Evolutionary conservation across 306 rosid genomes (phyloP), one percentile per base, ranked within the genome.

Genomic region (Glycine soja): DNA sequence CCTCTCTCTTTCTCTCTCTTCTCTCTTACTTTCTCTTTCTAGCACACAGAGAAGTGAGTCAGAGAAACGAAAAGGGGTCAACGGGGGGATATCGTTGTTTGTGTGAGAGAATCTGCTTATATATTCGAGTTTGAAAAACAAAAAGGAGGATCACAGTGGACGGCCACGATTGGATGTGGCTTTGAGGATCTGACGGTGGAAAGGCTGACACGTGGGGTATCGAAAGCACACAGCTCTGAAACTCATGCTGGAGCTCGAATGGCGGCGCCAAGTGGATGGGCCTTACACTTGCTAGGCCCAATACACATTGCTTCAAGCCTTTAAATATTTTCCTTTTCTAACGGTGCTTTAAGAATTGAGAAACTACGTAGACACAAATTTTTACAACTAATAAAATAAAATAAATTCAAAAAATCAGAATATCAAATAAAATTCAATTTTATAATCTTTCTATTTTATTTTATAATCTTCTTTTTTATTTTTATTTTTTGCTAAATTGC

Each of bases 21-120:
- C 43, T 13, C 67, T 52, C 56, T 13, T 30, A 4, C 45, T 80
- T 19, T 80, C 83, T 73, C 73, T 72, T 64, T 72, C 63, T 18
- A 62, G 54, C 76, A 48, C 52, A 4, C 6, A 50, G 43, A 80
- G 84, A 62, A 63, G 10, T 40, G 75, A 81, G 84, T 72, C 79
- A 81, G 84, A 74, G 80, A 65, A 74, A 62, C 38, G 70, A 65
- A 80, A 74, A 43, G 76, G 75, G 52, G 85, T 74, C 84, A 81
- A 81, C 76, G 62, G 62, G 62, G 62, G 62, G 57, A 54, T 66
- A 71, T 81, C 43, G 80, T 38, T 50, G 57, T 19, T 56, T 14
- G 11, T 43, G 59, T n/a, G 56, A 53, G 56, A 64, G 74, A 38
- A 54, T 80, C 70, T 42, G 40, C 43, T 66, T 53, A 53, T 53